Base-by-base conservation (phyloP, 2,329 filamentous ascomycete species). In the Aureobasidium mangrovei region DNA sequence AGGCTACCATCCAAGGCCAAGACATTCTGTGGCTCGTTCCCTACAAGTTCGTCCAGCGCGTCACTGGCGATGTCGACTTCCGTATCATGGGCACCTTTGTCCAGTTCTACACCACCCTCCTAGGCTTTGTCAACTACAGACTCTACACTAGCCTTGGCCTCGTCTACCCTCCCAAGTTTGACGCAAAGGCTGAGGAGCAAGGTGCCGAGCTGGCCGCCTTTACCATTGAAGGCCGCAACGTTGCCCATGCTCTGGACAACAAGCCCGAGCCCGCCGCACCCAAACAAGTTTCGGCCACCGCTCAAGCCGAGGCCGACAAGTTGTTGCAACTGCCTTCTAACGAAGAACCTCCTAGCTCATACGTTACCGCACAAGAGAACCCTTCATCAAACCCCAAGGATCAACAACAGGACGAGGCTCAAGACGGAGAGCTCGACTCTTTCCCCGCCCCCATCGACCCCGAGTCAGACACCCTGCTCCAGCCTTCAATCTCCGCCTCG, bases 11-110 rank as follows among this genome's bases (percentile, higher is more conserved):
- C 58, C 89, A 96, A 70, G 93, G 93, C 46, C 91, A 98, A 74
- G 91, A 97, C 65, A 86, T 98, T 47, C 77, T 97, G 61, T 98
- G 93, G 93, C 78, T 98, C 38, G 91, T 96, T 8, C 93, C 93
- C 1, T 98, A 98, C 76, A 89, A 89, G 70, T 98, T 98, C 73
- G 95, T 97, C 66, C 93, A 98, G 76, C 80, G 88, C 62, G 85
- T 95, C 10, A 88, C 93, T 39, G 88, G 86, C 56, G 93, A 98
- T 70, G 86, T 98, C 60, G 93, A 98, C 71, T 98, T 96, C 75
- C 81, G 93, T 65, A 98, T 98, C 72, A 98, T 98, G 93, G 91
- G 89, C 57, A 98, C 93, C 4, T 98, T 98, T 67, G 84, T 98
- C 60, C 91, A 98, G 70, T 98, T 98, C 71, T 98, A 98, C 77